phyloP scores from a whole-genome alignment of 2,329 filamentous ascomycete species.

The Xenosphaeropsis pyriputrescens region DNA sequence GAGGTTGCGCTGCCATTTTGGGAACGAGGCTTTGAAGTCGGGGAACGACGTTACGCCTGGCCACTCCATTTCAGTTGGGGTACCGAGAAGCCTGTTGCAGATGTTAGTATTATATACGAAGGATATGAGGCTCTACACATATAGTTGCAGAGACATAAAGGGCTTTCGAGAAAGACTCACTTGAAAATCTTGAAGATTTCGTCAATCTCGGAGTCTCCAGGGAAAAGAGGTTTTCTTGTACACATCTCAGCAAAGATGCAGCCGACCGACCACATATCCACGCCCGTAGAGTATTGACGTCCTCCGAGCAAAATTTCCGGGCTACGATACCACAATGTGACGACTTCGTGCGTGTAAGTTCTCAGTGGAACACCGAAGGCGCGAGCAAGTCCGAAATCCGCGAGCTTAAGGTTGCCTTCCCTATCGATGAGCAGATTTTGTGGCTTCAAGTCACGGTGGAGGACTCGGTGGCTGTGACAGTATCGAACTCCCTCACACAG shows the following conservation, averaged over 20 bases:
- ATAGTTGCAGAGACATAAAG: too few species aligned
- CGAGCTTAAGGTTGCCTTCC: conserved; percentile 79
- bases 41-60: conserved; percentile 89
- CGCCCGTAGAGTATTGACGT: conserved; percentile 82
- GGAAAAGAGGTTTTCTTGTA: conserved; percentile 82
- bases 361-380: conserved; percentile 84
- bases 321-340: conserved; percentile 85
- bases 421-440: conserved; percentile 80
- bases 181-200: conserved; percentile 93
- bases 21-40: conserved; percentile 85
- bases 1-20: conserved; percentile 71
- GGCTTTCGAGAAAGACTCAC: conserved; percentile 27
- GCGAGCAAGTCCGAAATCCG: conserved; percentile 78
- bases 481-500: conserved; percentile 73
- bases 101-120: conserved; percentile 8
- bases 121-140: too few species aligned
- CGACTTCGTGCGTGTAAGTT: conserved; percentile 91
- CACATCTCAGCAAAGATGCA: conserved; percentile 97
- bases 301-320: conserved; percentile 85
- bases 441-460: conserved; percentile 81
- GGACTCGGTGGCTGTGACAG: conserved; percentile 76
- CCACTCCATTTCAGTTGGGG: conserved; percentile 70
- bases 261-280: conserved; percentile 92
- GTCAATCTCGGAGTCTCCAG: conserved; percentile 84
- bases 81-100: conserved; percentile 54